These are phyloP conservation scores for Canavalia ensiformis DNA, from an alignment of 306 rosid genomes.

Conservation along the genomic window DNA sequence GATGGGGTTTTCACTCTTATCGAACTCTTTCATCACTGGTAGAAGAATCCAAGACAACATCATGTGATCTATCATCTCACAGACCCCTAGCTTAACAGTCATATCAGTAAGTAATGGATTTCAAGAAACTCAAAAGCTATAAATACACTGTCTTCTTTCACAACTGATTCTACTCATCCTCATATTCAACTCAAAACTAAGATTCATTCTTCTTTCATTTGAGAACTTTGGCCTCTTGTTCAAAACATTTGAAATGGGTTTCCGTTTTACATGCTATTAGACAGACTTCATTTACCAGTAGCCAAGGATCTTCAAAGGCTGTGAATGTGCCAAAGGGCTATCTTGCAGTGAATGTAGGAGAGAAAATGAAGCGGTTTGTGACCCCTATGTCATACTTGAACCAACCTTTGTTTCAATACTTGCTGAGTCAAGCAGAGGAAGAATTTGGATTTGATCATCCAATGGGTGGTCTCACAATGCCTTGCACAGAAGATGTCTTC, in stretches of 20 bases:
- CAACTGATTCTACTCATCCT: constrained; percentile 8
- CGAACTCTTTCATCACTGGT: neutral
- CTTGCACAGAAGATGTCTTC: constrained; percentile 30
- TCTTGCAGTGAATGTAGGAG: constrained; percentile 21
- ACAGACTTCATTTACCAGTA: neutral
- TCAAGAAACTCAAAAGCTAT: constrained; percentile 22
- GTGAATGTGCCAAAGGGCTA: constrained; percentile 26
- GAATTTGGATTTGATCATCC: constrained; percentile 36
- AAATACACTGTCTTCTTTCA: constrained; percentile 17
- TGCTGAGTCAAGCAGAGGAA: constrained; percentile 29
- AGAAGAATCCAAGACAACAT: neutral
- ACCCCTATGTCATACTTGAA: constrained; percentile 31
- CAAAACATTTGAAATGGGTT: constrained; percentile 41
- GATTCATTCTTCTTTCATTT: neutral
- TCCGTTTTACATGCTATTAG: constrained; percentile 40
- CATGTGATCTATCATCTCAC: neutral
- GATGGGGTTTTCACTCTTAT: neutral
- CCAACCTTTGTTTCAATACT: constrained; percentile 32
- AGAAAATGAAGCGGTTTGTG: constrained; percentile 12
- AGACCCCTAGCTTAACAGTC: constrained; percentile 20
- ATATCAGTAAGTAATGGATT: neutral
- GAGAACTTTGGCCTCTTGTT: constrained; percentile 21
- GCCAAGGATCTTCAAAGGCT: constrained; percentile 33
- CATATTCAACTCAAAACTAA: constrained; percentile 5
- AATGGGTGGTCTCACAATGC: constrained; percentile 46